A percentile compares a stretch with the other conserved stretches of the same genome.
Evolutionary conservation across 2,329 filamentous ascomycete genomes (phyloP).

Genomic region (Didymella keratinophila): DNA sequence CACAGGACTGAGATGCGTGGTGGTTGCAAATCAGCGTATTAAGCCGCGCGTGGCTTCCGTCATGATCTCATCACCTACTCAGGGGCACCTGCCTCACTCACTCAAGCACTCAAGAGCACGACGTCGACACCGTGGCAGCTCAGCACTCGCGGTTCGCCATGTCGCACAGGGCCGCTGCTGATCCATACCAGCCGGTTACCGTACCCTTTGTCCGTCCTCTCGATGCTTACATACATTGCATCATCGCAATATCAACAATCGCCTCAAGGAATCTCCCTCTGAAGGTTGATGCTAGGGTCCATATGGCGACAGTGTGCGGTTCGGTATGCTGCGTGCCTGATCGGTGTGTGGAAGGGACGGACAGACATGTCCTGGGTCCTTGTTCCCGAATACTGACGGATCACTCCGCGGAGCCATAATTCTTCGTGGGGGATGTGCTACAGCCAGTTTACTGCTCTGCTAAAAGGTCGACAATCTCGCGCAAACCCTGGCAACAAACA

Average conservation of each 20-base stretch:
- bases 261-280: neutral
- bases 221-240: neutral
- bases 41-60: conserved; percentile 2
- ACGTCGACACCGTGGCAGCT: neutral
- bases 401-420: conserved; percentile 1
- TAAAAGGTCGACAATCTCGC: neutral
- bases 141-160: no score
- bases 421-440: conserved; percentile 1
- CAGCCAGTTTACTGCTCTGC: conserved; percentile 1
- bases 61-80: conserved; percentile 1
- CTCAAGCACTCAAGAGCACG: neutral
- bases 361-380: neutral
- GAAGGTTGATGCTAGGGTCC: neutral
- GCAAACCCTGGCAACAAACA: neutral
- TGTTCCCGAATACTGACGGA: conserved; percentile 1
- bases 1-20: neutral
- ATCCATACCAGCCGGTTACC: neutral
- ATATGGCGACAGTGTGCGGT: neutral
- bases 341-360: conserved; percentile 8
- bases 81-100: neutral
- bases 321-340: conserved; percentile 3
- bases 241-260: neutral
- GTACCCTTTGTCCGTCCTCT: neutral
- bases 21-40: neutral
- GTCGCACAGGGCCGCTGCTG: neutral